Base-by-base conservation (phyloP, 2,329 filamentous ascomycete species). In the Ophiocordyceps camponoti-leonardi region DNA sequence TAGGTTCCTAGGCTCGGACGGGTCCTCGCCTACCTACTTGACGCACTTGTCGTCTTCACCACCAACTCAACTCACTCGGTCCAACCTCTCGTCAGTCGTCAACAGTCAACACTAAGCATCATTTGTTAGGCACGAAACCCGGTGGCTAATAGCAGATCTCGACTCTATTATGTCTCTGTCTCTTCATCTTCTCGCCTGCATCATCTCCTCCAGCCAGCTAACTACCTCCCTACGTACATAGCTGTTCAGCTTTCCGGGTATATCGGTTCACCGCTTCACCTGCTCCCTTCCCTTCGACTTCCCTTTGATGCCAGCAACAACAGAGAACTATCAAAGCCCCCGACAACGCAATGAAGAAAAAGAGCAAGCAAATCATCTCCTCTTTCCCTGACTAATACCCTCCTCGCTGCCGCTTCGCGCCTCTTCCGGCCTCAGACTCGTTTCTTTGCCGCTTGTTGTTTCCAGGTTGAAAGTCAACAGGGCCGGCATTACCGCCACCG, bases 401-500 rank as follows among this genome's bases (percentile, higher is more conserved):
- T 48, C 66, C 66, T 33, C 66, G 57, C 4, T 64, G 61, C 48
- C 66, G 56, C 56, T 68, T 68, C 4, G 63, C 64, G 19, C 65
- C 65, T 18, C 58, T 64, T 4, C 62, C 64, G 20, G 50, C 58
- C 44, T 68, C 66, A 0, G 61, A 63, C 46, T 79, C 75, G 43
- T 76, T 73, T 45, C 75, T 64, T 14, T 72, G 67, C 26, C 75
- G 66, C 60, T 79, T 78, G 51, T 67, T 72, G 4, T 23, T 23
- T 23, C 74, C 73, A 10, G 71, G 69, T 40, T 76, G 73, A 51
- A 76, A 72, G 47, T 79, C 77, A 43, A 67, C 63, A 11, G 70
- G 74, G 13, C 61, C 61, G 1, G 69, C 67, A 50, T 73, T 78
- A 41, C 39, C 39, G 18, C 19, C 39, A 16, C 45, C 46, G 12